Percentiles rank a stretch among this genome's conserved stretches.
These are phyloP conservation scores for Picea mariana DNA, from an alignment of 83 land plant genomes.

Conservation along the genomic window DNA sequence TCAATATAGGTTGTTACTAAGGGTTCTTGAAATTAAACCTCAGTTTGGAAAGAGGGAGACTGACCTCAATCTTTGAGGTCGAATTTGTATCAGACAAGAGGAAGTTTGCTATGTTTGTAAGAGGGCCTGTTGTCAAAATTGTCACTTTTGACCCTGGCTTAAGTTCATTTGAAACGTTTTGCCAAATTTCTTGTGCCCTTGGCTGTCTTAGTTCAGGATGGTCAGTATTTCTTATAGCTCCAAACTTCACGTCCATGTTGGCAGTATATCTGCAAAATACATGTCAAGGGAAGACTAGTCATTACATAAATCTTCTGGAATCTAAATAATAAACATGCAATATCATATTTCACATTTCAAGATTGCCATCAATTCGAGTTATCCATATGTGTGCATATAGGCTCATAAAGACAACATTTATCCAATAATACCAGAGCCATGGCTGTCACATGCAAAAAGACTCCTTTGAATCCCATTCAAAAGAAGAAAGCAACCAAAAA, in stretches of 20 bases:
- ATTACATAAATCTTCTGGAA: background rate
- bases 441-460: no score
- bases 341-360: background rate
- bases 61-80: constrained; percentile 59
- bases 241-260: constrained; percentile 57
- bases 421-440: background rate
- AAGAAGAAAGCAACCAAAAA: background rate
- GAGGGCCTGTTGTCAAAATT: constrained; percentile 69
- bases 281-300: background rate
- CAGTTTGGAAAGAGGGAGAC: background rate
- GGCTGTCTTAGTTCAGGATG: constrained; percentile 73
- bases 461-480: no score
- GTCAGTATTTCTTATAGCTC: constrained; percentile 60
- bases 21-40: no score
- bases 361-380: background rate
- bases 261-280: constrained; percentile 51
- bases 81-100: constrained; percentile 33
- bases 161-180: constrained; percentile 25
- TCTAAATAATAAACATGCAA: background rate
- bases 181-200: constrained; percentile 58
- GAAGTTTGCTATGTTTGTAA: constrained; percentile 68
- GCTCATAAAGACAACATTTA: background rate
- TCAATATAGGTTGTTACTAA: no score
- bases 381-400: background rate
- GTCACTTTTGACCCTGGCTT: constrained; percentile 50